Evolutionary conservation across 208 protist genomes (phyloP), one percentile per base, ranked within the genome.

Genomic region (Trypanosoma avium): DNA sequence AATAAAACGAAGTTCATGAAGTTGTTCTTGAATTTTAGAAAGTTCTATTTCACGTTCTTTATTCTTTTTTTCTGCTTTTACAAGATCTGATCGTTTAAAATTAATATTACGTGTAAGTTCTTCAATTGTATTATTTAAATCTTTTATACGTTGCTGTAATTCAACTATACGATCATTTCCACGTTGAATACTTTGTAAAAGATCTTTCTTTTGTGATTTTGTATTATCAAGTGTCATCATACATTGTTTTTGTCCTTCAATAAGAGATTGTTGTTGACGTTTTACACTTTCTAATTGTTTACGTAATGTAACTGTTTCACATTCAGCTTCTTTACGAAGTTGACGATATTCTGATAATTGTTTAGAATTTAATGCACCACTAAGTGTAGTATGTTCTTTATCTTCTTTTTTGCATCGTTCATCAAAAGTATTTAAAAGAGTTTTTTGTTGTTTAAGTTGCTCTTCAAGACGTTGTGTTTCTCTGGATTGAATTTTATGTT

Each of bases 21-120:
- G 72, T 70, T 98, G 88, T 61, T 93, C 88, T 69, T 92, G 91
- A 38, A 97, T 70, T 62, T 86, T 83, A 6, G 82, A 76, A 48
- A 98, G 77, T 73, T 96, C 78, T 46, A 48, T 56, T 42, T 97
- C 78, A 0, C 83, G 80, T 56, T 93, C 82, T 40, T 59, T 80
- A 33, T 85, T 79, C 61, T 90, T 77, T 15, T 63, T 63, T 54
- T 93, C 83, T 61, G 67, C 76, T 52, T 75, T 56, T 4, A 67
- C 63, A 29, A 93, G 65, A 43, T 71, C 74, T 35, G 55, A 32
- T 9, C 63, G 42, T 30, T 86, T 66, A 27, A 81, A 55, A 10
- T 35, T 61, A 46, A 92, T 72, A 47, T 90, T 67, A 38, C 19
- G 26, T 43, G 76, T 70, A 17, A 92, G 67, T n/a, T 69, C 65